These are phyloP conservation scores for Glebionis coronaria DNA, from an alignment of 129 eudicot species.

Conservation along the genomic window DNA sequence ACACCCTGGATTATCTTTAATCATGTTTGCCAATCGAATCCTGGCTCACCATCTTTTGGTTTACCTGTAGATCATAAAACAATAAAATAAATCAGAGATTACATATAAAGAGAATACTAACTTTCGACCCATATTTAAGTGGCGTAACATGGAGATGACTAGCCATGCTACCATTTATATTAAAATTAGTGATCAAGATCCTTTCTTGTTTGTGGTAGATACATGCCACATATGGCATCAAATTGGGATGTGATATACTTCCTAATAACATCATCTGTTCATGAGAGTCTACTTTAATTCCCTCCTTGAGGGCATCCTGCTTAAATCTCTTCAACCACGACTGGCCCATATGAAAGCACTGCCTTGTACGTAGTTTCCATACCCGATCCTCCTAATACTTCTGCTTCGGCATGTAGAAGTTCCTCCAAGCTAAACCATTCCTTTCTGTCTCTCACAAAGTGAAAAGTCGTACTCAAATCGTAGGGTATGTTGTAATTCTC, in stretches of 20 bases:
- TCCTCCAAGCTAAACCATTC: conserved; percentile 65
- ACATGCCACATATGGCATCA: conserved; percentile 70
- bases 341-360: conserved; percentile 22
- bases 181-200: conserved; percentile 61
- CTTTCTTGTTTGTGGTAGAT: conserved; percentile 60
- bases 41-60: conserved; percentile 33
- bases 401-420: conserved; percentile 66
- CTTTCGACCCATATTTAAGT: too few relatives aligned
- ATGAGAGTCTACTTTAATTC: conserved; percentile 56
- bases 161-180: conserved; percentile 71
- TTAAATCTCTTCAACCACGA: conserved; percentile 62
- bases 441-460: conserved; percentile 46
- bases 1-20: conserved; percentile 63
- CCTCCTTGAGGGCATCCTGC: conserved; percentile 51
- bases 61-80: conserved; percentile 34
- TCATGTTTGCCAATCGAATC: conserved; percentile 58
- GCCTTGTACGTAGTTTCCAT: conserved; percentile 80
- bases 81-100: background rate
- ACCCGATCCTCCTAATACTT: conserved; percentile 66
- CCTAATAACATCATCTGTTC: conserved; percentile 71
- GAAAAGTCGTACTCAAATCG: conserved; percentile 37
- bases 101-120: too few relatives aligned
- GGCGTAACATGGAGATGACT: conserved; percentile 75
- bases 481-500: conserved; percentile 28
- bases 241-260: conserved; percentile 56